These are phyloP conservation scores for Tetrahymena elliotti DNA, from an alignment of 73 alveolate genomes.

Conservation along the genomic window DNA sequence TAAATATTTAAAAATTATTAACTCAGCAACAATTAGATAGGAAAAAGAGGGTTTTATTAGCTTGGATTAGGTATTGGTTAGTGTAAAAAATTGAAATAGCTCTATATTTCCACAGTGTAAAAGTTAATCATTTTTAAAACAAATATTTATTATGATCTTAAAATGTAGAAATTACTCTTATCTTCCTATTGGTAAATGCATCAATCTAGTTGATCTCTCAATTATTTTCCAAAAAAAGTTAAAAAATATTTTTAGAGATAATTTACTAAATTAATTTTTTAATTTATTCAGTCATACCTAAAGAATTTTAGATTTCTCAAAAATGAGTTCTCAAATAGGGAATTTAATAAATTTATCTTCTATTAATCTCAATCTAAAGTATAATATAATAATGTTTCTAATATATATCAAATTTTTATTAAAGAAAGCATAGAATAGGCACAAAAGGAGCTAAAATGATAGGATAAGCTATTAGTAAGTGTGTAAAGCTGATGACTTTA, in stretches of 20 bases:
- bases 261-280: no score
- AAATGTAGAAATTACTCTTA: background rate
- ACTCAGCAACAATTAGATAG: background rate
- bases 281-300: background rate
- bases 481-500: background rate
- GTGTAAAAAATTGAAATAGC: background rate
- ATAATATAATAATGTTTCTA: no score
- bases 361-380: background rate
- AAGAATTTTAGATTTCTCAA: background rate
- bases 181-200: background rate
- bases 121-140: no score
- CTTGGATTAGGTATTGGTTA: background rate
- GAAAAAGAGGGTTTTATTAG: background rate
- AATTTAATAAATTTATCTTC: background rate
- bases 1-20: no score
- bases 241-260: no score
- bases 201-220: background rate
- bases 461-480: background rate
- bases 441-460: background rate
- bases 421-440: background rate
- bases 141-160: no score
- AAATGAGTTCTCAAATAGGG: background rate
- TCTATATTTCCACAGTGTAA: background rate
- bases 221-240: background rate
- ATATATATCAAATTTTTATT: no score